Evolutionary conservation across 305 asterid species (phyloP), one percentile per base, ranked within the genome.

Genomic region (Fraxinus paxiana): DNA sequence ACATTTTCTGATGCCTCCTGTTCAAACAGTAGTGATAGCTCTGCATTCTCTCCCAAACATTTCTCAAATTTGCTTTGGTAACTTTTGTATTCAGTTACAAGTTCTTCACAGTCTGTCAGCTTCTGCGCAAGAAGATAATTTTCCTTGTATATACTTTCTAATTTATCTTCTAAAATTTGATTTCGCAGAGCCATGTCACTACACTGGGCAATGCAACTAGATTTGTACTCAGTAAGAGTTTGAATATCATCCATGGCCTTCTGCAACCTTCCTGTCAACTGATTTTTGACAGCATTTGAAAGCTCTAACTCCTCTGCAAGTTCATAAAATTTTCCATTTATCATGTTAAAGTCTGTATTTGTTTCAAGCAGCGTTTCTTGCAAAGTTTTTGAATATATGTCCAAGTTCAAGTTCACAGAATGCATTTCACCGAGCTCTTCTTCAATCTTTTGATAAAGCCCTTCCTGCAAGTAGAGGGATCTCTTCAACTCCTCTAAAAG

Each of bases 401-500:
- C 99, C 89, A 94, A 88, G 85, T 89, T 88, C 70, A 92, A 85
- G 83, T 90, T 94, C 48, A 86, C 80, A 48, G 91, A 92, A 83
- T 89, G 89, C 98, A 96, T 89, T 74, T 93, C 97, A 10, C 77
- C 63, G 35, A 94, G 95, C 75, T 96, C 99, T 87, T 89, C 90
- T 86, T 96, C 97, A 80, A 90, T 97, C 92, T 91, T 94, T 83
- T 84, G 88, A 79, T 89, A 89, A 84, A 90, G 94, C 86, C 88
- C 94, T 88, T 92, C 94, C 88, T 96, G 99, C 87, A 90, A 76
- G 81, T 75, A 80, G 76, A 94, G 89, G 54, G 98, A 92, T 82
- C 86, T 90, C 86, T 92, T 92, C 94, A 96, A 83, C 89, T 96
- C 99, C 79, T 90, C 97, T 7, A 90, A 71, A 78, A 96, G 91